Base-by-base conservation (phyloP, 306 rosid genomes). In the Carpinus fangiana region DNA sequence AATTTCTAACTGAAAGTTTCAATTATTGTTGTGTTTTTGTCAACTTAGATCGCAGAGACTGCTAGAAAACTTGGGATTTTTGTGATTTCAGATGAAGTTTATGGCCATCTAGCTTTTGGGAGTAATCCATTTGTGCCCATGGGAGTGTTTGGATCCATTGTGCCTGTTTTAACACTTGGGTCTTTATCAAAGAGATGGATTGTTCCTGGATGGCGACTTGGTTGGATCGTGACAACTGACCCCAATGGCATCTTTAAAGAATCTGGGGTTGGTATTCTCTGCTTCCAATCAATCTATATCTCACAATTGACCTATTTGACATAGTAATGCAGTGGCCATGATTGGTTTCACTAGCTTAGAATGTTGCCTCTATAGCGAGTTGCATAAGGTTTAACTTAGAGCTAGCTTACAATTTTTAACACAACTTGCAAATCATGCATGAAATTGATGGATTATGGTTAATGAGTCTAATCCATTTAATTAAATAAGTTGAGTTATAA, bases 181-280 rank as follows among this genome's bases (percentile, higher is more conserved):
- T 89, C 93, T 52, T 54, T 89, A 51, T 79, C 89, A 17, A 90
- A 87, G 83, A 81, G 86, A 82, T 90, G 96, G 93, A 59, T 85
- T 72, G 83, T 90, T 87, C 93, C 91, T 55, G 96, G 96, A 71
- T 89, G 90, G 96, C 82, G 88, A 81, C n/a, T 85, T 75, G 93
- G 96, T 31, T 91, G 90, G 93, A 77, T 91, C 41, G 89, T 86
- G 78, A 80, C 83, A 73, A 80, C 76, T 68, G 96, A 91, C 74
- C 87, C 90, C 36, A 46, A 56, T 65, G 86, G 81, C 71, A 79
- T 89, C 69, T 82, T 89, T 51, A 75, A 73, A 16, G 75, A 86
- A 81, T 62, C 89, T 18, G 88, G 91, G 90, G 96, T 90, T 45
- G 12, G 53, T 26, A 12, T 56, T 38, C 12, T 45, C 23, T 4